Base-by-base conservation (phyloP, 192 early-diverging fungal genomes). In the Mortierella antarctica region DNA sequence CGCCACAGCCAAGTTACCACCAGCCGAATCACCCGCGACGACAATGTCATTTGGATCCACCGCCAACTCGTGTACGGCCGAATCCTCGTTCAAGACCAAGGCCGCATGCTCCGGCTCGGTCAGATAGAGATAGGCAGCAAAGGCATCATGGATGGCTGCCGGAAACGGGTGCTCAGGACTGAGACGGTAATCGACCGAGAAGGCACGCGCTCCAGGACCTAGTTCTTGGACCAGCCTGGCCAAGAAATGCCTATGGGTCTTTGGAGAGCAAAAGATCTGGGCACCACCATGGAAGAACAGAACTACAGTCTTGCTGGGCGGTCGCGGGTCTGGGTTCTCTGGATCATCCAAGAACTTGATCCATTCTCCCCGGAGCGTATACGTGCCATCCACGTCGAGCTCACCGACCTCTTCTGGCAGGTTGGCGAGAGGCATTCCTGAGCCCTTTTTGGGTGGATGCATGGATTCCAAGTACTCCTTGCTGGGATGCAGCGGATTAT, bases 121-220 rank as follows among this genome's bases (percentile, higher is more conserved):
- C 39, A 97, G 82, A 53, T 87, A 89, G 20, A 87, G 57, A 78
- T 94, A 96, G 0, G 93, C 89, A 39, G 91, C 86, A 18, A 96
- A 78, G 51, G 91, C 89, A 83, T 97, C 96, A 56, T 93, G 87
- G 3, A 97, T 82, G 21, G 93, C 94, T 55, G 89, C 81, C 5
- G 96, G 96, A 70, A 94, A 98, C 13, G 91, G 88, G 39, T 88
- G 69, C 64, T 93, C 89, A 0, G 96, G 96, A 0, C 95, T 88
- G 18, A 97, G 78, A 9, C 96, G 85, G 78, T 98, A 98, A 65
- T 91, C 90, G 52, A 93, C 66, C 7, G 72, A 62, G 49, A 71
- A 71, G 14, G 57, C 51, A 20, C 69, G 49, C 7, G 69, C 62
- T 4, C 69, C 69, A 2, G 69, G 69, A 4, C 69, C 69, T 4